Percentiles rank a stretch among this genome's conserved stretches.
phyloP scores from a whole-genome alignment of 2,329 filamentous ascomycete species.

The Elsinoe ampelina region DNA sequence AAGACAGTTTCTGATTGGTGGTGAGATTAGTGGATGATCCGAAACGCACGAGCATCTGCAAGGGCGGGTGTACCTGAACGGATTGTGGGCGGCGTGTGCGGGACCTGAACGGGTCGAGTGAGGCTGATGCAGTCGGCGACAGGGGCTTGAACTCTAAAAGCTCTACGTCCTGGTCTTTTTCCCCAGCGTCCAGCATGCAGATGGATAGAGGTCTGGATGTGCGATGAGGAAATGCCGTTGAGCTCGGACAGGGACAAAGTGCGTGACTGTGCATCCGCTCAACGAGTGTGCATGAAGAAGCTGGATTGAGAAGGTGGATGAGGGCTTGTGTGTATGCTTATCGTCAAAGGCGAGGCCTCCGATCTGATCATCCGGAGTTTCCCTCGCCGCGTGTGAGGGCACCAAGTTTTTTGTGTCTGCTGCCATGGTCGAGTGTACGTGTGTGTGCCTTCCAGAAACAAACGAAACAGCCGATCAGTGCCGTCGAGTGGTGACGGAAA shows the following conservation, averaged over 20 bases:
- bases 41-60: constrained; percentile 11
- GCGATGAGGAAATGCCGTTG: constrained; percentile 10
- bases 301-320: constrained; percentile 6
- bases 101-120: constrained; percentile 10
- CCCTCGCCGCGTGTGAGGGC: constrained; percentile 5
- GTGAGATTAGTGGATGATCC: constrained; percentile 4
- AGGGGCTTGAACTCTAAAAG: constrained; percentile 10
- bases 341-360: not conserved
- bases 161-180: not conserved
- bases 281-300: constrained; percentile 3
- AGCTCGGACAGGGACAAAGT: not conserved
- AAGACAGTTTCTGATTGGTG: constrained; percentile 11
- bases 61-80: constrained; percentile 12
- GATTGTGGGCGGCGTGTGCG: constrained; percentile 9
- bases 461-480: constrained; percentile 9
- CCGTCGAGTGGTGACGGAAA: not conserved
- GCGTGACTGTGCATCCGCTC: not conserved
- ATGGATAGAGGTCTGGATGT: constrained; percentile 5
- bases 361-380: constrained; percentile 10
- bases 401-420: not conserved
- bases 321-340: constrained; percentile 7
- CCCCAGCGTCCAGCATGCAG: not conserved
- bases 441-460: constrained; percentile 10
- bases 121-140: constrained; percentile 11
- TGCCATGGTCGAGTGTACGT: not conserved